Evolutionary conservation across 1,284 basidiomycete genomes (phyloP), one percentile per base, ranked within the genome.

Genomic region (Flammula alnicola): DNA sequence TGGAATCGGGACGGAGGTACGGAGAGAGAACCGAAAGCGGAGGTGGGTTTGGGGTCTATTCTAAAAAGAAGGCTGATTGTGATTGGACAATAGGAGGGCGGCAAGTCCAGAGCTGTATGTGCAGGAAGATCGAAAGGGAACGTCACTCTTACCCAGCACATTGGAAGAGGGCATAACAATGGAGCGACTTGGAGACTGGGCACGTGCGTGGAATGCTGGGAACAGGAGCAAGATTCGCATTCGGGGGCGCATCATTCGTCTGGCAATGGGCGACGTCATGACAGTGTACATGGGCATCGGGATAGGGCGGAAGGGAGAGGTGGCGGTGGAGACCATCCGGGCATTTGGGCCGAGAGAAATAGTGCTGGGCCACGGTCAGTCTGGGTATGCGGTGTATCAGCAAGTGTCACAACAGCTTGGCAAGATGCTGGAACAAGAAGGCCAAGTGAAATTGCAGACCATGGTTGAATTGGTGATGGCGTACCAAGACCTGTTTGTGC

Each of bases 301-400:
- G 7, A 52, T 52, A 14, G 63, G 66, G 14, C 12, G 9, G 14
- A 69, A 71, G 19, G 56, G 63, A 9, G 54, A 59, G 3, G 66
- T 86, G 19, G 52, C 78, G 12, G 74, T 83, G 27, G 84, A 86
- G 62, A 84, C 75, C 51, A 74, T 84, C 29, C 74, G 80, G 17
- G 78, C 75, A 9, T 85, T 88, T 61, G 86, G 83, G 3, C 81
- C 87, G 14, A 72, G 86, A 58, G 87, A 90, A 69, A 76, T 87
- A 85, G 86, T 82, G 69, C 67, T 77, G 10, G 81, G 84, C 2
- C 82, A 88, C 63, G 80, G 80, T 9, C 82, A 86, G 57, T 88
- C 85, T 7, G 79, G 82, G 23, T 89, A 76, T 64, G 61, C 71
- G 7, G 83, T 84, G 3, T 90, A 78, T 63, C 82, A 78, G 59